A percentile compares a stretch with the other conserved stretches of the same genome.
These are phyloP conservation scores for Selaginella moellendorffii DNA, from an alignment of 75 land plant species.

Conservation along the genomic window DNA sequence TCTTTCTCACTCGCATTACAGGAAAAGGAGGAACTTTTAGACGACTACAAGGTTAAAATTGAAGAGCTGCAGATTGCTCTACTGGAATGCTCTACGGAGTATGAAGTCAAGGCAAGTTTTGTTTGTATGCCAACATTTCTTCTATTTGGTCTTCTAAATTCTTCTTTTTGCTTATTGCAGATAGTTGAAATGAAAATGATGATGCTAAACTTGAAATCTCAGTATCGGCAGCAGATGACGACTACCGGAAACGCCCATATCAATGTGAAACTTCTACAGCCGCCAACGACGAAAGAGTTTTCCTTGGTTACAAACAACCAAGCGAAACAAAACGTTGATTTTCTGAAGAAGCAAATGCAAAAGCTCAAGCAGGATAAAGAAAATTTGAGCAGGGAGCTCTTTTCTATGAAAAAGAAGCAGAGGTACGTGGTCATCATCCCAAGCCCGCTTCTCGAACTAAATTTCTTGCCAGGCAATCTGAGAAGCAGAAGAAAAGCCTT, in stretches of 20 bases:
- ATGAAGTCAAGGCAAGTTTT: conserved; percentile 4
- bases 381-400: neutral
- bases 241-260: neutral
- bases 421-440: no score
- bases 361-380: neutral
- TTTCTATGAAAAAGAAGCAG: neutral
- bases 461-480: neutral
- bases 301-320: neutral
- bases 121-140: neutral
- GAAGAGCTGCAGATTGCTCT: conserved; percentile 10
- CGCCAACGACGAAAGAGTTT: neutral
- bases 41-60: neutral
- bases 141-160: neutral
- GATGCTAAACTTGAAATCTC: neutral
- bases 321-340: neutral
- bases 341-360: neutral
- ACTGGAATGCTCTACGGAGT: conserved; percentile 1
- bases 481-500: neutral
- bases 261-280: neutral
- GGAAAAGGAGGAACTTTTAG: neutral
- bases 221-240: neutral
- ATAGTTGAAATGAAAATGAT: neutral
- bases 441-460: no score
- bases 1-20: neutral
- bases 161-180: neutral